Conservation (phyloP, 192 early-diverging fungal species). For the Backusella liffmaniae region DNA sequence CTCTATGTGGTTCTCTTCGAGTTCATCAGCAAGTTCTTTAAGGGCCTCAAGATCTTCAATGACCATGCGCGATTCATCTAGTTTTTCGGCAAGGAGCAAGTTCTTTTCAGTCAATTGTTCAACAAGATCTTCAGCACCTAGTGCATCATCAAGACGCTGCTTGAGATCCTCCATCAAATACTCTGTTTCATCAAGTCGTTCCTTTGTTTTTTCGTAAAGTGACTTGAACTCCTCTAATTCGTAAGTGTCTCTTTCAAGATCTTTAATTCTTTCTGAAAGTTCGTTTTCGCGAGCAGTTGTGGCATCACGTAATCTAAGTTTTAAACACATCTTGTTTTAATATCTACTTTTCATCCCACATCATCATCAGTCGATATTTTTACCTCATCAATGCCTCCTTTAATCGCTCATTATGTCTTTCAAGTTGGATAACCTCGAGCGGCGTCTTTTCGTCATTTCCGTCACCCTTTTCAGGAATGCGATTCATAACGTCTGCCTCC, state of each 20-base stretch:
- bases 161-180: slow-evolving; percentile 80
- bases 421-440: slow-evolving; percentile 63
- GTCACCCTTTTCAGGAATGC: slow-evolving; percentile 30
- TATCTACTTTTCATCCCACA: neutral
- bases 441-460: slow-evolving; percentile 30
- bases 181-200: slow-evolving; percentile 61
- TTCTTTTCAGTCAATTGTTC: slow-evolving; percentile 84
- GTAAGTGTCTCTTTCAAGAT: slow-evolving; percentile 68
- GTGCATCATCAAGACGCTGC: slow-evolving; percentile 75
- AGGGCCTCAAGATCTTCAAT: slow-evolving; percentile 90
- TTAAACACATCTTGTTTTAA: neutral
- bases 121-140: slow-evolving; percentile 82
- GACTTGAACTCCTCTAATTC: slow-evolving; percentile 57
- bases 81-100: slow-evolving; percentile 69
- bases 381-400: slow-evolving; percentile 83
- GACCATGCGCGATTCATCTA: slow-evolving; percentile 73
- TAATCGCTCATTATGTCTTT: slow-evolving; percentile 82
- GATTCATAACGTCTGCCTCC: slow-evolving; percentile 37
- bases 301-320: slow-evolving; percentile 70
- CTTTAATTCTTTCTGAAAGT: slow-evolving; percentile 57
- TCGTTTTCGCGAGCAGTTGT: slow-evolving; percentile 69
- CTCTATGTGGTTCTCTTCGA: slow-evolving; percentile 90
- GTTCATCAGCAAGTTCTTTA: slow-evolving; percentile 86
- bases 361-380: neutral
- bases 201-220: slow-evolving; percentile 53